These are phyloP conservation scores for Phytophthora cajani DNA, from an alignment of 352 stramenopile species.

Conservation along the genomic window DNA sequence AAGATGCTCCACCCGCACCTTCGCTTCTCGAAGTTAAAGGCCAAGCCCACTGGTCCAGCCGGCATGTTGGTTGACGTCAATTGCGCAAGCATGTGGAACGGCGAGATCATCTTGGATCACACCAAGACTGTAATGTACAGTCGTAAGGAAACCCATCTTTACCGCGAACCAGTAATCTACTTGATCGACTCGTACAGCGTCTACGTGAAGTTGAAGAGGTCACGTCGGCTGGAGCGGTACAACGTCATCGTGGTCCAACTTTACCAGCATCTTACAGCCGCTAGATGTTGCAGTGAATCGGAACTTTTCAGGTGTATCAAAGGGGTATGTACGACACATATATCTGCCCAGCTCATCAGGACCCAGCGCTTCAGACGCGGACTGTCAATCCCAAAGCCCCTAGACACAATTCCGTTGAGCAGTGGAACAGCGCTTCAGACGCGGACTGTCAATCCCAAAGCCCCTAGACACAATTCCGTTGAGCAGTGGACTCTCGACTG, in stretches of 20 bases:
- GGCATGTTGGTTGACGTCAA: slow-evolving; percentile 16
- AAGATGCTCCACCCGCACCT: slow-evolving; percentile 13
- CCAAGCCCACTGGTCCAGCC: slow-evolving; percentile 3
- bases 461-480: background rate
- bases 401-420: background rate
- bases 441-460: too few relatives aligned
- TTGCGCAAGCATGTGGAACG: slow-evolving; percentile 14
- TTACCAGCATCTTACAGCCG: too few relatives aligned
- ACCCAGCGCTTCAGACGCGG: background rate
- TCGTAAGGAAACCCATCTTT: slow-evolving; percentile 12
- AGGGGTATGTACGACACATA: background rate
- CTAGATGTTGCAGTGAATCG: too few relatives aligned
- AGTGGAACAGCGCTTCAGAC: too few relatives aligned
- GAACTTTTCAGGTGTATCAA: too few relatives aligned
- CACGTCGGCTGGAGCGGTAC: background rate
- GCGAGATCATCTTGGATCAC: background rate
- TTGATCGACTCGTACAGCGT: slow-evolving; percentile 14
- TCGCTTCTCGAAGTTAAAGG: slow-evolving; percentile 17
- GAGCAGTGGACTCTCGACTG: background rate
- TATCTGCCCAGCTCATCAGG: background rate
- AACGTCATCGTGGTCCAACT: slow-evolving; percentile 12
- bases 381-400: background rate
- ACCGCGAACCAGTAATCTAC: slow-evolving; percentile 14
- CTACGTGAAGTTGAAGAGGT: slow-evolving; percentile 11
- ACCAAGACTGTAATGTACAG: background rate